Percentiles rank a stretch among this genome's conserved stretches.
phyloP scores from a whole-genome alignment of 2,329 filamentous ascomycete species.

The Sporothrix phasma region DNA sequence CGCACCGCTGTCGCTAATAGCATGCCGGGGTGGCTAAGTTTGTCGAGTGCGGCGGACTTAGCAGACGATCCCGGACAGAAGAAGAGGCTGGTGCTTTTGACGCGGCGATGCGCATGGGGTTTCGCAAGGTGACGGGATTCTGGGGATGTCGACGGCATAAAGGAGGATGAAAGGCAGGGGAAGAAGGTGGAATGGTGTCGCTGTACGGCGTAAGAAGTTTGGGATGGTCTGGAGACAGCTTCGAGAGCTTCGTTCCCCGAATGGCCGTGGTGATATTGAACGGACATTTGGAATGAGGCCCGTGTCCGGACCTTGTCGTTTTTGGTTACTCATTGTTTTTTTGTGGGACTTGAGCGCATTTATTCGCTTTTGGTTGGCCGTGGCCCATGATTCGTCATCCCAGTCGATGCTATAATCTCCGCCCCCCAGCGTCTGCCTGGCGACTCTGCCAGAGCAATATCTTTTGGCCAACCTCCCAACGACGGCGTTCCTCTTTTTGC shows the following conservation, averaged over 20 bases:
- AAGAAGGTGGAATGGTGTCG: not conserved
- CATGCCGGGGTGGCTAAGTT: constrained; percentile 27
- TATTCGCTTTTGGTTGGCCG: too few species aligned
- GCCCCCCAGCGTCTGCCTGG: not conserved
- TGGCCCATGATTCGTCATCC: too few species aligned
- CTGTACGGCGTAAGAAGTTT: too few species aligned
- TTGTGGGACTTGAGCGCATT: too few species aligned
- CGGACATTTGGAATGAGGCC: too few species aligned
- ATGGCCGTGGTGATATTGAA: too few species aligned
- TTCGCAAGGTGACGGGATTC: constrained; percentile 27
- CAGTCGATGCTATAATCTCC: not conserved
- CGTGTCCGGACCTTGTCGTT: too few species aligned
- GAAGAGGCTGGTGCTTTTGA: constrained; percentile 22
- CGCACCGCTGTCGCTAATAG: constrained; percentile 26
- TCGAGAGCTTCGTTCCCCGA: too few species aligned
- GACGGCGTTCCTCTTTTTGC: not conserved
- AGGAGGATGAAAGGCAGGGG: not conserved
- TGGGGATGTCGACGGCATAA: constrained; percentile 22
- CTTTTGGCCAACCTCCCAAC: not conserved
- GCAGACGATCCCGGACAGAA: too few species aligned
- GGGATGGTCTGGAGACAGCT: too few species aligned
- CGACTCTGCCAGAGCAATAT: not conserved
- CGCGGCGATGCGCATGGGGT: constrained; percentile 25
- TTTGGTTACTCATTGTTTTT: too few species aligned
- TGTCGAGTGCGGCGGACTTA: too few species aligned